Base-by-base conservation (phyloP, 495 filamentous ascomycete species). In the Acidomyces sp. region DNA sequence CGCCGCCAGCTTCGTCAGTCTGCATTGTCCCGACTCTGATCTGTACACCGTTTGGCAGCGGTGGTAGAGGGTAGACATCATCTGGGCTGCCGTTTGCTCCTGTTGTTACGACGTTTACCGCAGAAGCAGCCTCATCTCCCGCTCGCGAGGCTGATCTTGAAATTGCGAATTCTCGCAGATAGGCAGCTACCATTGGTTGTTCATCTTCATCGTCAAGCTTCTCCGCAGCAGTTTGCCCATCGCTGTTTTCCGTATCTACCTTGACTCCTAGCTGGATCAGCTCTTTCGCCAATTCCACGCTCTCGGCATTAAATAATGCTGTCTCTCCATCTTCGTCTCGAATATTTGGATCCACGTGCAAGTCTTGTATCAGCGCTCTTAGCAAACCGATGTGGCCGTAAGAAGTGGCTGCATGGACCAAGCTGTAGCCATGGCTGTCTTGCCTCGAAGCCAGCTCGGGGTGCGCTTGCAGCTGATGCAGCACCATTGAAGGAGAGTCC, bases 241-340 rank as follows among this genome's bases (percentile, higher is more conserved):
- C 61, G 10, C 25, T 24, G 28, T 50, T 48, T 21, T 55, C 57
- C 18, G 41, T 9, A 5, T 29, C 37, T 26, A 71, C 59, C 50
- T 88, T 74, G 22, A 82, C 74, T 1, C 74, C 75, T 2, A 96
- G 65, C 54, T 92, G 84, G 55, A 93, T 82, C 4, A 95, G 71
- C 9, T 93, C 64, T 46, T 72, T 72, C 23, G 88, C 87, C 15
- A 81, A 70, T 3, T 80, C 77, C 22, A 84, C 67, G 0, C 68
- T 77, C 55, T 97, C 90, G 19, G 75, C 72, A 9, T 81, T 82
- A 49, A 93, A 96, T 3, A 97, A 68, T 15, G 87, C 80, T 6
- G 88, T 94, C 59, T 97, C 90, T 35, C 75, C 77, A 56, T 96
- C 90, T 55, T 87, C 78, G 52, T 95, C 90, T 37, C 68, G 67